Evolutionary conservation across 345 rosid species (phyloP), one percentile per base, ranked within the genome.

Genomic region (Camelina sativa): DNA sequence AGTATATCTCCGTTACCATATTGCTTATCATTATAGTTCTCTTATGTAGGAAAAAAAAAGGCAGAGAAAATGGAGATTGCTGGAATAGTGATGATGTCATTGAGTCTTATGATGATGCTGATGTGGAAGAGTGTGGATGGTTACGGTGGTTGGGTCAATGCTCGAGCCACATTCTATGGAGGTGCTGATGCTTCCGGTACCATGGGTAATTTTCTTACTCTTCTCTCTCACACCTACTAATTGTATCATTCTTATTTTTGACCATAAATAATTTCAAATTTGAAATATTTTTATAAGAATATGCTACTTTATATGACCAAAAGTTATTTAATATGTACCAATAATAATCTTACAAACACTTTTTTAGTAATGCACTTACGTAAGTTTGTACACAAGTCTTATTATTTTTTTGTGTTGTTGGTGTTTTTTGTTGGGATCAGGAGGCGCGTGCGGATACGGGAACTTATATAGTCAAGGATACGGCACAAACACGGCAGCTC

Each of bases 111-210:
- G 67, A 63, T 71, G 80, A 47, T 71, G 62, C 46, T 71, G 28
- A 58, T 77, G 68, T 77, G 76, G 69, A 65, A 77, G 56, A 72
- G 81, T 65, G 77, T 77, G 43, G 23, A 71, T 11, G 67, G 77
- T 72, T 77, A 77, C 40, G n/a, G 50, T 54, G 88, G 88, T 37
- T 89, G 96, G 96, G 80, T 69, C 53, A 84, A 75, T 79, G 96
- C 96, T 75, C 92, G 84, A 75, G 96, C 92, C 54, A 89, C 96
- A 37, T 89, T 89, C 79, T 87, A 87, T 67, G 92, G 96, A 19
- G 90, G 90, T 17, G 86, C 89, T 65, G 96, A 89, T 83, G 96
- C 96, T 66, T 89, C 96, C 16, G 96, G 92, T n/a, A 89, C 96
- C 60, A 89, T 86, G 92, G 96, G 96, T 86, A 81, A 11, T 37